phyloP scores from a whole-genome alignment of 2,329 filamentous ascomycete genomes.

The Colletotrichum gloeosporioides region DNA sequence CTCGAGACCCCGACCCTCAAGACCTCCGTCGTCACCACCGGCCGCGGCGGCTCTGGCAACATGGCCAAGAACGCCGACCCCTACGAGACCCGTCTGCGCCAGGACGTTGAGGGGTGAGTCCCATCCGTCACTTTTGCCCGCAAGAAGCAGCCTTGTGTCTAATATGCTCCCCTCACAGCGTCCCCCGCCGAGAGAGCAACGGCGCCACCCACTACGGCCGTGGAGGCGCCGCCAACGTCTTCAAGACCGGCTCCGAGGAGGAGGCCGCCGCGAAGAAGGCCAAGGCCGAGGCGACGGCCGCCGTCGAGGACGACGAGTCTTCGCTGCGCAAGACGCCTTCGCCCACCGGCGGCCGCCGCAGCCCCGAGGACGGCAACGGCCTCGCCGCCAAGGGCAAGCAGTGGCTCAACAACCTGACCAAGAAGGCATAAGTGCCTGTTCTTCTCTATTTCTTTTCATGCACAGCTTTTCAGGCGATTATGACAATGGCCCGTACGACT shows the following conservation, averaged over 20 bases:
- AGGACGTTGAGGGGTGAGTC: slow-evolving; percentile 79
- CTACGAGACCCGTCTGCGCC: slow-evolving; percentile 74
- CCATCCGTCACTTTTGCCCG: neutral
- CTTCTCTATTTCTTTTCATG: neutral
- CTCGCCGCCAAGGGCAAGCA: slow-evolving; percentile 52
- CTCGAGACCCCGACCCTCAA: slow-evolving; percentile 86
- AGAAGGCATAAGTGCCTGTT: slow-evolving; percentile 41
- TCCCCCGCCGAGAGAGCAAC: slow-evolving; percentile 61
- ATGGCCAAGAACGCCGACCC: slow-evolving; percentile 80
- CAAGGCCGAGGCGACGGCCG: slow-evolving; percentile 30
- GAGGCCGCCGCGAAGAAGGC: slow-evolving; percentile 33
- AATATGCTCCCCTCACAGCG: slow-evolving; percentile 37
- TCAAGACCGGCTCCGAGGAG: slow-evolving; percentile 52
- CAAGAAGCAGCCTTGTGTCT: neutral
- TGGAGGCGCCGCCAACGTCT: slow-evolving; percentile 77
- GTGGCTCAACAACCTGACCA: slow-evolving; percentile 55
- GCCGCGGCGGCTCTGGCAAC: slow-evolving; percentile 86
- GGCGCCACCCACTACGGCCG: slow-evolving; percentile 72
- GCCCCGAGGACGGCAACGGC: slow-evolving; percentile 25
- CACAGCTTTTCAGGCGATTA: neutral
- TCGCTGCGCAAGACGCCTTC: slow-evolving; percentile 23
- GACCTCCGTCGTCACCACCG: slow-evolving; percentile 83
- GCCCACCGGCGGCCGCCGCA: slow-evolving; percentile 10
- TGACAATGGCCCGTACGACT: neutral
- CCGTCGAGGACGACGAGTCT: slow-evolving; percentile 34